These are phyloP conservation scores for Vachellia pachyceras DNA, from an alignment of 306 rosid species.

Conservation along the genomic window DNA sequence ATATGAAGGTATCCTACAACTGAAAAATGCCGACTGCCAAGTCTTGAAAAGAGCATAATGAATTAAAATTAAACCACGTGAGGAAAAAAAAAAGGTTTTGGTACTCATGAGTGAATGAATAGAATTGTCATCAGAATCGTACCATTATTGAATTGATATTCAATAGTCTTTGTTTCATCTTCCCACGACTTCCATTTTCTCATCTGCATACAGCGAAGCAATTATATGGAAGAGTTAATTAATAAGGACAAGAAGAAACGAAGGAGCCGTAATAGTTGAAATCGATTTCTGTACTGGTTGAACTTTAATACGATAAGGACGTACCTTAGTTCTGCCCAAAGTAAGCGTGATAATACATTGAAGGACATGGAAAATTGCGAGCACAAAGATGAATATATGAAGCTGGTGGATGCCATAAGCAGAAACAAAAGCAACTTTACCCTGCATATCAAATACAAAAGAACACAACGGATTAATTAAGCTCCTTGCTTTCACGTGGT, in stretches of 20 bases:
- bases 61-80: background rate
- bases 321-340: constrained; percentile 79
- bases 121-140: background rate
- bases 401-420: constrained; percentile 92
- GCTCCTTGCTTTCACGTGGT: background rate
- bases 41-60: background rate
- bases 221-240: background rate
- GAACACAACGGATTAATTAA: background rate
- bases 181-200: constrained; percentile 81
- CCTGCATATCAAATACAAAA: constrained; percentile 48
- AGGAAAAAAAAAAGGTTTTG: background rate
- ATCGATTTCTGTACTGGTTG: background rate
- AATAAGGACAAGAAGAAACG: background rate
- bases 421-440: constrained; percentile 72
- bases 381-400: constrained; percentile 80
- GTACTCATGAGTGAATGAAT: background rate
- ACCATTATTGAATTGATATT: constrained; percentile 59
- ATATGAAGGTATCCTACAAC: background rate
- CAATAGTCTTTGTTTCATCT: constrained; percentile 67
- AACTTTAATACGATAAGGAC: background rate
- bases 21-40: no score
- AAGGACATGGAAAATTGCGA: constrained; percentile 73
- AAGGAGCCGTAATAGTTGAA: background rate
- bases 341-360: constrained; percentile 68
- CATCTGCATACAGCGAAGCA: constrained; percentile 66